Evolutionary conservation across 2,329 filamentous ascomycete genomes (phyloP), one percentile per base, ranked within the genome.

Genomic region (Thelonectria rubi): DNA sequence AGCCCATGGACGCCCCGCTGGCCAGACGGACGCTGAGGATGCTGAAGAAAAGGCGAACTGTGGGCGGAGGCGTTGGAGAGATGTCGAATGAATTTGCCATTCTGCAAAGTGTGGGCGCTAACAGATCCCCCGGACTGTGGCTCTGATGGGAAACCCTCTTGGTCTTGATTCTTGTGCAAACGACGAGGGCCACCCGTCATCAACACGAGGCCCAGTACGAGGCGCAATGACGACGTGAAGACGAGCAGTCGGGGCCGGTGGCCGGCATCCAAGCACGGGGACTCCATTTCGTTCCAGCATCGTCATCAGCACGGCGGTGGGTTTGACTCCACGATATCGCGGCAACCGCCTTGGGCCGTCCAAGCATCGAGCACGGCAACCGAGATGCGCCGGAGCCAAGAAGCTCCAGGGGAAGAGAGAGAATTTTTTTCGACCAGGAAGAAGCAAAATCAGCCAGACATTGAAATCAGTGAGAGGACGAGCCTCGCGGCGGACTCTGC

Each of bases 101-200:
- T 21, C 45, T 55, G 51, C 42, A 40, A 58, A 58, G 46, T 64
- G 63, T 65, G 63, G 45, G 47, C 55, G 56, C 59, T 63, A 66
- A 61, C 57, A 43, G 47, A 65, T 61, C 65, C 68, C 52, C 68
- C 68, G 52, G 68, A 69, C 58, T 68, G 52, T 55, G 32, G 26
- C 10, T 50, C 15, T 30, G 34, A 56, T 43, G 54, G 54, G 47
- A 42, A 5, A 37, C 8, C 2, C 7, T 8, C 32, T 34, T 7
- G 4, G 14, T 40, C 55, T 64, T 40, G 11, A 30, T 32, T 20
- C 10, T 50, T 10, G 43, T 21, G 52, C 46, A 34, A 60, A 57
- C 58, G 42, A 69, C 55, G 62, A 67, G 59, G 55, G 49, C 69
- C 69, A 72, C 65, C 68, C 66, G 65, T 69, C 62, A 56, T 53